phyloP scores from a whole-genome alignment of 208 protist genomes.

The Trypanosoma avium region DNA sequence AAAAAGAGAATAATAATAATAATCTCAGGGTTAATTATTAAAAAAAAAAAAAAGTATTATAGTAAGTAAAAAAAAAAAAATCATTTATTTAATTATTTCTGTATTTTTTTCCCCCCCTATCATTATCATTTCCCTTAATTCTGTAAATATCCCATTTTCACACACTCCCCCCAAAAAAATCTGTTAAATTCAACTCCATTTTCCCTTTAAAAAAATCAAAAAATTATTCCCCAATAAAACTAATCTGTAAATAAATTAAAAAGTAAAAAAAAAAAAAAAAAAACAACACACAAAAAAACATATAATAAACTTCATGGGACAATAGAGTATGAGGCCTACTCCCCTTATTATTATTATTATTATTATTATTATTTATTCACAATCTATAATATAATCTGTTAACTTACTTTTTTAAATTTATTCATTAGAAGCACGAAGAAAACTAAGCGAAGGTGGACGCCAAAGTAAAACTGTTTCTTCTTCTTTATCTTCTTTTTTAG shows the following conservation, averaged over 20 bases:
- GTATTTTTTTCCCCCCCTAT: neutral
- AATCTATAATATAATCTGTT: neutral
- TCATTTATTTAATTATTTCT: neutral
- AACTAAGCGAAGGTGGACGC: constrained; percentile 37
- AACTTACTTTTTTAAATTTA: neutral
- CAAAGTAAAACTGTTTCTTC: constrained; percentile 18
- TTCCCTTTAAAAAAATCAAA: neutral
- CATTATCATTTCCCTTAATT: no score
- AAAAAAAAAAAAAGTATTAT: neutral
- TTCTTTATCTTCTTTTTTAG: neutral
- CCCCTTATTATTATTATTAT: neutral
- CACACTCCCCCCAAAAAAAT: no score
- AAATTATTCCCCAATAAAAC: neutral
- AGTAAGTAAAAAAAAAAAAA: neutral
- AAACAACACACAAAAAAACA: neutral
- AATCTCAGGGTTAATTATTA: neutral
- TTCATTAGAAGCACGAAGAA: constrained; percentile 12
- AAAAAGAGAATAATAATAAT: neutral
- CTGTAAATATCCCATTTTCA: no score
- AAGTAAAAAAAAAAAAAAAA: constrained; percentile 1
- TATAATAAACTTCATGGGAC: neutral
- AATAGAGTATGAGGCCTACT: no score
- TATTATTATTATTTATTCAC: neutral
- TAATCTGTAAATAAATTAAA: neutral
- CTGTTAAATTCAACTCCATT: neutral